Base-by-base conservation (phyloP, 768 basidiomycete genomes). In the Trametes elegans region DNA sequence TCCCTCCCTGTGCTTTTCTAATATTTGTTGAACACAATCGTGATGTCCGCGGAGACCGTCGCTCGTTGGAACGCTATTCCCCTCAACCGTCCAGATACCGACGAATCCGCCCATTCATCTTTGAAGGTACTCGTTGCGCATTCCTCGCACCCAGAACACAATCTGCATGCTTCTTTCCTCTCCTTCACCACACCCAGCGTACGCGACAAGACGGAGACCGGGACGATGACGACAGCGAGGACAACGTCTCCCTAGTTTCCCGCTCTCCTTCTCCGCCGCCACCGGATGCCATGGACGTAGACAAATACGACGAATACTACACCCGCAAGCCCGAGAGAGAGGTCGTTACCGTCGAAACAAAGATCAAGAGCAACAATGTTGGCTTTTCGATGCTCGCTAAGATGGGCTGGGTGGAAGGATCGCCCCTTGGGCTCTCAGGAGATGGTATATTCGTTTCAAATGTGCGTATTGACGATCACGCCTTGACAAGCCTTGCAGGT, bases 381-480 rank as follows among this genome's bases (percentile, higher is more conserved):
- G 91, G 91, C 11, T 92, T 91, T 66, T 75, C 81, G 7, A 79
- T 93, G 75, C 81, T 93, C 1, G 79, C 84, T 28, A 92, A 87
- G 70, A 79, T 93, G 49, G 91, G 91, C 7, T 93, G 91, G 91
- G 71, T 77, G 0, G 88, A 90, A 64, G 91, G 91, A 11, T 81
- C 86, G 59, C 83, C 87, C 16, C 74, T 93, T 1, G 91, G 91
- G 5, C 62, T 88, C 14, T 87, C 88, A 47, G 83, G 78, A 26
- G 87, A 91, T 55, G 91, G 91, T 91, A 58, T 18, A 73, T 55
- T 31, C 19, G 27, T 19, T 21, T 6, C 29, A 11, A 21, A 10
- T 2, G 9, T 28, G n/a, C n/a, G n/a, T n/a, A n/a, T 1, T 34
- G 7, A 7, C 7, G 1, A 2, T 5, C 31, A 10, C 3, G 19